A percentile compares a stretch with the other conserved stretches of the same genome.
phyloP scores from a whole-genome alignment of 1,139 yeast genomes.

The Kodamaea sp. region DNA sequence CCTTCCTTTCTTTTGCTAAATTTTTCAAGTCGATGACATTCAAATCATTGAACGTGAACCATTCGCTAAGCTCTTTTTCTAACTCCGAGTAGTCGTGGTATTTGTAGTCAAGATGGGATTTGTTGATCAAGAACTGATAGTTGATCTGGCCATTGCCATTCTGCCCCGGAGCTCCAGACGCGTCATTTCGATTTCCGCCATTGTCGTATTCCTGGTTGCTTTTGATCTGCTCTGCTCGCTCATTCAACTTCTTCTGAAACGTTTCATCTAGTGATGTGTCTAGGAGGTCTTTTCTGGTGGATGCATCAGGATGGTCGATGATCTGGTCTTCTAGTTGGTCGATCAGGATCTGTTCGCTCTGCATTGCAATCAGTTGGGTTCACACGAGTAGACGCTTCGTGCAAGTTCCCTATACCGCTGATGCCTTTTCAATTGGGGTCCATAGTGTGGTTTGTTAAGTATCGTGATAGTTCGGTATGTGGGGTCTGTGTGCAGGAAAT shows the following conservation, averaged over 20 bases:
- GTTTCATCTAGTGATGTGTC: slow-evolving; percentile 43
- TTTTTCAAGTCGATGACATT: slow-evolving; percentile 14
- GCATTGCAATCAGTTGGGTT: too few species aligned
- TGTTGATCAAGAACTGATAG: slow-evolving; percentile 34
- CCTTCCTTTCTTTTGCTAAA: background rate
- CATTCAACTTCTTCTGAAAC: slow-evolving; percentile 47
- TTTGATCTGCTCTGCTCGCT: slow-evolving; percentile 43
- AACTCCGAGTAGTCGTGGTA: slow-evolving; percentile 43
- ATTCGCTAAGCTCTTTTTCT: slow-evolving; percentile 54
- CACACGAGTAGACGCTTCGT: too few species aligned
- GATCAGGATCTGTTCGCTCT: slow-evolving; percentile 41
- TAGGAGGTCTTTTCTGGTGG: slow-evolving; percentile 33
- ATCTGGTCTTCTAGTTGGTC: slow-evolving; percentile 49
- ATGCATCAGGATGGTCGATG: slow-evolving; percentile 48
- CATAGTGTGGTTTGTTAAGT: too few species aligned
- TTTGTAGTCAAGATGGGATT: slow-evolving; percentile 47
- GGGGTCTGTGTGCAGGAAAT: too few species aligned
- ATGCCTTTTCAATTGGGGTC: too few species aligned
- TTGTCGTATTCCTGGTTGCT: slow-evolving; percentile 15
- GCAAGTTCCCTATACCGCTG: too few species aligned
- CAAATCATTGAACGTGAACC: slow-evolving; percentile 61
- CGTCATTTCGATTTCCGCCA: slow-evolving; percentile 4
- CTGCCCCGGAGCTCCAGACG: background rate
- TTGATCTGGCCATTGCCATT: slow-evolving; percentile 8
- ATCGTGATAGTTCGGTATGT: too few species aligned